phyloP scores from a whole-genome alignment of 306 rosid genomes.

The Vicia faba region DNA sequence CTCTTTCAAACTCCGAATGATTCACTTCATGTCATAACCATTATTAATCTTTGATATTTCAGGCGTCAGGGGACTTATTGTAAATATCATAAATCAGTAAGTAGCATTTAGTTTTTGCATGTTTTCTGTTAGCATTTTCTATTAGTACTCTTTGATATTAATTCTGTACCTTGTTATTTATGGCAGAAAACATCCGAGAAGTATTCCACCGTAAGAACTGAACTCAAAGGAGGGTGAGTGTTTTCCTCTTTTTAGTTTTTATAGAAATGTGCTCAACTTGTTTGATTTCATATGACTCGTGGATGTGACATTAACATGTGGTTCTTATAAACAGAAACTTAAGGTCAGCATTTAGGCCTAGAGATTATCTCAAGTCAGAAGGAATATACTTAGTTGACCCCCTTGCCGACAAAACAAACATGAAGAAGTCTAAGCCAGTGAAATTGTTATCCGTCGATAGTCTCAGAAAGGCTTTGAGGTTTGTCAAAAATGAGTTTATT shows the following conservation, averaged over 20 bases:
- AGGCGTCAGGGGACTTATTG: constrained; percentile 77
- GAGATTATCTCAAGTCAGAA: constrained; percentile 61
- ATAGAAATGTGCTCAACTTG: neutral
- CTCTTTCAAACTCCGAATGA: constrained; percentile 26
- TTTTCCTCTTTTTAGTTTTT: constrained; percentile 17
- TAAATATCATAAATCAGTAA: constrained; percentile 84
- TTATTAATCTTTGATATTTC: constrained; percentile 45
- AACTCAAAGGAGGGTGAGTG: constrained; percentile 90
- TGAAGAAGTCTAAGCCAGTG: constrained; percentile 53
- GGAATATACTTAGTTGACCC: constrained; percentile 88
- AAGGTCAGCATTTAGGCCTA: constrained; percentile 62
- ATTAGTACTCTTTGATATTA: neutral
- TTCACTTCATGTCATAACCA: constrained; percentile 33
- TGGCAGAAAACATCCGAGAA: constrained; percentile 72
- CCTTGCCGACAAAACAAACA: constrained; percentile 50
- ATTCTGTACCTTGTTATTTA: constrained; percentile 29
- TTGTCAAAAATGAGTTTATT: constrained; percentile 31
- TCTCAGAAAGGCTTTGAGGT: constrained; percentile 88
- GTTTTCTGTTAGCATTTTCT: constrained; percentile 29
- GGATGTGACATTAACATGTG: constrained; percentile 9
- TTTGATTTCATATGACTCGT: constrained; percentile 25
- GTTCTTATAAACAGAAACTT: constrained; percentile 63
- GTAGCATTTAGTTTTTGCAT: constrained; percentile 35
- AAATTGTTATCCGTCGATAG: constrained; percentile 79
- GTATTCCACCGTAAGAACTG: constrained; percentile 71